phyloP scores from a whole-genome alignment of 2,329 filamentous ascomycete species.

The Xylariaceae sp. region DNA sequence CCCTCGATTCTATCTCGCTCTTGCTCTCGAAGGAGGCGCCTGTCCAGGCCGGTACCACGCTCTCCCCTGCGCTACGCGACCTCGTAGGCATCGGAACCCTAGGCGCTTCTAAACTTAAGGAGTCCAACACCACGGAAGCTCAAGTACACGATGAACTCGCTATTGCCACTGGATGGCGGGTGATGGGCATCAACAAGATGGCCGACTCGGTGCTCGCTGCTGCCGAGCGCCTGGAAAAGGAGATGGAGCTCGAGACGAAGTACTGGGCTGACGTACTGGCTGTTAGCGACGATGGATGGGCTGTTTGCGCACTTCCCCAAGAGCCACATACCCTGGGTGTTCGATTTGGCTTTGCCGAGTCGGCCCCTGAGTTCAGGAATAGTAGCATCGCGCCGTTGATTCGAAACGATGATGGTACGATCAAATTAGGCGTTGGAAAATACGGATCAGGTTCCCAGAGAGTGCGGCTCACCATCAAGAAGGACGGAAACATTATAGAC shows the following conservation, averaged over 20 bases:
- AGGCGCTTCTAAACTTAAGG: conserved; percentile 59
- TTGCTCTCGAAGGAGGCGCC: conserved; percentile 78
- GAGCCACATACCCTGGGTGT: conserved; percentile 74
- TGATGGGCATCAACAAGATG: conserved; percentile 69
- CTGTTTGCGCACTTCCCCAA: conserved; percentile 69
- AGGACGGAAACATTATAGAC: conserved; percentile 54
- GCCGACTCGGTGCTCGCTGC: conserved; percentile 69
- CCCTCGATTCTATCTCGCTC: conserved; percentile 78
- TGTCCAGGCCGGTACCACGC: conserved; percentile 60
- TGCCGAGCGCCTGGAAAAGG: conserved; percentile 65
- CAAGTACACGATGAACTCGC: conserved; percentile 52
- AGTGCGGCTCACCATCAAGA: conserved; percentile 62
- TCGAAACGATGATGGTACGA: conserved; percentile 66
- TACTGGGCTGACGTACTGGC: conserved; percentile 87
- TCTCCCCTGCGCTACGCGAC: conserved; percentile 66
- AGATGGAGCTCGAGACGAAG: conserved; percentile 72
- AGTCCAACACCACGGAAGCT: conserved; percentile 53
- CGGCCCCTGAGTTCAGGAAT: conserved; percentile 54
- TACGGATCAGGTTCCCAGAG: conserved; percentile 49
- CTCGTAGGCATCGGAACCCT: conserved; percentile 69
- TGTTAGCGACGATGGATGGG: conserved; percentile 81
- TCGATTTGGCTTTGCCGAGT: conserved; percentile 82
- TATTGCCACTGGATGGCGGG: conserved; percentile 64
- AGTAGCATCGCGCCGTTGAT: conserved; percentile 77
- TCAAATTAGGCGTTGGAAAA: conserved; percentile 63